Evolutionary conservation across 225 moss, liverwort and hornwort species (phyloP), one percentile per base, ranked within the genome.

Genomic region (Rhytidiadelphus loreus): DNA sequence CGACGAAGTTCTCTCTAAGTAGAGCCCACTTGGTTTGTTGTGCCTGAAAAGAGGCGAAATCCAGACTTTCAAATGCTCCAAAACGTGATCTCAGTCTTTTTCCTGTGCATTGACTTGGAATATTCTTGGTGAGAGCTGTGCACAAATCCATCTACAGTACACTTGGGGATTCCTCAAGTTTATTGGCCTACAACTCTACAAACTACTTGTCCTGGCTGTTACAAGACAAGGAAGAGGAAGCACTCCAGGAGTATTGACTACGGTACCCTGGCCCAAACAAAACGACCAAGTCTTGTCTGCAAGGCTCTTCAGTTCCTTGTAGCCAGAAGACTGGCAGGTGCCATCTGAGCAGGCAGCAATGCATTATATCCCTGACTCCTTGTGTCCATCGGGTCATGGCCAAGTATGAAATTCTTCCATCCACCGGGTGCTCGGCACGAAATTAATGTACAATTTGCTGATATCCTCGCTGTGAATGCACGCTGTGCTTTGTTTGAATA

Each of bases 271-370:
- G 85, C 50, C 80, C 87, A 7, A 8, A 15, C n/a, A 39, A 43
- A 83, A 76, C 12, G 87, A 89, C 91, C 69, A 22, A 89, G 89
- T 89, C 85, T 60, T 81, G 81, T 75, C 81, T 91, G 81, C 75
- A 85, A 76, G 76, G 61, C 87, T 44, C 53, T 43, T 43, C 69
- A n/a, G n/a, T 68, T 84, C 53, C 61, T 76, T 85, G 79, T 68
- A 85, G 52, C 52, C 52, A 52, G 53, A 55, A 69, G 69, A 44
- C 76, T 61, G 84, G 80, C 84, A 89, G 87, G 91, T 76, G 53
- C 75, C 81, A 3, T 68, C 59, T 68, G 69, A 53, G 86, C 83
- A 86, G 85, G 81, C 91, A 89, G 23, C n/a, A 44, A 55, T 84
- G 91, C 89, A 84, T 85, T 75, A 87, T 87, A 69, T 65, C 44